phyloP scores from a whole-genome alignment of 805 yeast species.

The Ogataea pini region DNA sequence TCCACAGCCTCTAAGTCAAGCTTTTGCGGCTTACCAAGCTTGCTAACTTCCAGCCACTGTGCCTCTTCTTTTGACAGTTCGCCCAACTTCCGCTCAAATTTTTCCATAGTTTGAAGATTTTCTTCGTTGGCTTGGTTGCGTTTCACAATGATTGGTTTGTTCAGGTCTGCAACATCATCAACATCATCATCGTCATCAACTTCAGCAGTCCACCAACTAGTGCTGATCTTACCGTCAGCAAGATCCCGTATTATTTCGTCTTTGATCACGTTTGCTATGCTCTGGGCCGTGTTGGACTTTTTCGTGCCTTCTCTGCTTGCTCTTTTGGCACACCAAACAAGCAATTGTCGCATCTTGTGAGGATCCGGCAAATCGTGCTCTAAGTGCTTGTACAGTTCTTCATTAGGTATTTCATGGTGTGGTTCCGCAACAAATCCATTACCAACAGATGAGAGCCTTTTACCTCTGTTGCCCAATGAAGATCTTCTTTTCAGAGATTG shows the following conservation, averaged over 20 bases:
- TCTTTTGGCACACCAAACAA: constrained; percentile 67
- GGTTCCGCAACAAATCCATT: constrained; percentile 71
- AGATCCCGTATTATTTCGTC: constrained; percentile 63
- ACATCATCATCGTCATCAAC: constrained; percentile 29
- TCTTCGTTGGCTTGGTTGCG: constrained; percentile 64
- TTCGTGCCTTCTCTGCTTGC: constrained; percentile 28
- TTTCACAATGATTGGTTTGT: constrained; percentile 36
- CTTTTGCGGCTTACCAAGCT: constrained; percentile 11
- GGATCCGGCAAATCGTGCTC: constrained; percentile 69
- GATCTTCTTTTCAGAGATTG: constrained; percentile 40
- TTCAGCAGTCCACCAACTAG: constrained; percentile 65
- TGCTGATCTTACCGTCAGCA: constrained; percentile 56
- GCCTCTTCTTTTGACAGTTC: constrained; percentile 47
- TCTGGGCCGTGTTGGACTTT: constrained; percentile 31
- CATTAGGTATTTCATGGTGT: constrained; percentile 56
- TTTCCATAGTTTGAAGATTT: constrained; percentile 48
- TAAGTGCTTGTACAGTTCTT: constrained; percentile 61
- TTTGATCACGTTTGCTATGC: constrained; percentile 62
- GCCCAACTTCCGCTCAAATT: constrained; percentile 45
- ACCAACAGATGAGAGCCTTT: constrained; percentile 71
- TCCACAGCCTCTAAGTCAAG: constrained; percentile 14
- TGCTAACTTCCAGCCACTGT: constrained; percentile 40
- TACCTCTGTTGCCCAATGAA: constrained; percentile 62
- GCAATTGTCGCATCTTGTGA: constrained; percentile 66
- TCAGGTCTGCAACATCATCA: constrained; percentile 28